Base-by-base conservation (phyloP, 2,329 filamentous ascomycete species). In the Pseudogymnoascus sp. region DNA sequence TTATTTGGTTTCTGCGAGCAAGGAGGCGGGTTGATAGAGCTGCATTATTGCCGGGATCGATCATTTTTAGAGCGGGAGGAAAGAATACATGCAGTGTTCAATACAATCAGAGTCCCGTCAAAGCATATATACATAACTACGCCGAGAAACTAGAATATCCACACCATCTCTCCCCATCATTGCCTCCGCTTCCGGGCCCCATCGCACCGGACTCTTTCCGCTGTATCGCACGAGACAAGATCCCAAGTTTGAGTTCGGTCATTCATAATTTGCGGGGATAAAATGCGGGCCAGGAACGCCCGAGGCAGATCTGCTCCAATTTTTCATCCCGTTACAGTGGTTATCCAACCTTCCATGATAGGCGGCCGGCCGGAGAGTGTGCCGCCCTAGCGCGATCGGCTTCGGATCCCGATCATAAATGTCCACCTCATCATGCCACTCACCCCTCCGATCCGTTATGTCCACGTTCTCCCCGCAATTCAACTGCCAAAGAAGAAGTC, bases 1-100 rank as follows among this genome's bases (percentile, higher is more conserved):
- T 60, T 19, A 63, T 68, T 35, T 63, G 45, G 26, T 63, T 61
- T 4, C 61, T 63, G 21, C 68, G 65, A 8, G 59, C 64, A 23
- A 66, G 64, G 31, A 63, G 33, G 16, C 68, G 67, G 19, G 65
- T 64, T 55, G 45, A 31, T 16, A 55, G 26, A 31, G 45, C 45
- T 55, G 45, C 45, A 33, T 55, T 55, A 55, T 55, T 55, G 45
- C 45, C 26, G 10, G 26, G 19, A 33, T 55, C 45, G 26, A 55
- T 16, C 45, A 55, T 55, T 31, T 55, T 45, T 45, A 2, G 8
- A 19, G 26, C 14, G 43, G 3, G 14, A 55, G 11, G 45, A 55
- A 55, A 55, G 4, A 55, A 55, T 55, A 33, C n/a, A 19, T 12
- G 45, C 29, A 29, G 21, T 55, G 26, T 33, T 55, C 26, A 49